Conservation (phyloP, 2,329 filamentous ascomycete species). For the Botryotinia calthae region DNA sequence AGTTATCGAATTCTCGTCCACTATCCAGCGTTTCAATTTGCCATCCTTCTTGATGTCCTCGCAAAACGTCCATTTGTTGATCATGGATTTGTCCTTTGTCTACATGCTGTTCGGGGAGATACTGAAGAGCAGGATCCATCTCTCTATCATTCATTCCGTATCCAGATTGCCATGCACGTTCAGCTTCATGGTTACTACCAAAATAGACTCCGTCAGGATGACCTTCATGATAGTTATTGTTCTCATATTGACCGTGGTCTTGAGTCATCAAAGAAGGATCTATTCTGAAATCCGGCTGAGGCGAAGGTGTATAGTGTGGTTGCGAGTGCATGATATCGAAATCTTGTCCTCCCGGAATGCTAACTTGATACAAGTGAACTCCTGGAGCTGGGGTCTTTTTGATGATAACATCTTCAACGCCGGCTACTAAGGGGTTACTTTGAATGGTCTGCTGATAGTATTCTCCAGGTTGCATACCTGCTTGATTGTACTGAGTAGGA, state of each 20-base stretch:
- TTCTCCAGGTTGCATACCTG: constrained; percentile 45
- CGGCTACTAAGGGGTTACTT: constrained; percentile 25
- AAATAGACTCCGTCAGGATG: constrained; percentile 31
- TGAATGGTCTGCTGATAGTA: constrained; percentile 47
- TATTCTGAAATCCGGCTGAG: constrained; percentile 29
- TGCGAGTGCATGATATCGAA: constrained; percentile 34
- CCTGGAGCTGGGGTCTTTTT: constrained; percentile 41
- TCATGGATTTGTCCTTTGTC: constrained; percentile 34
- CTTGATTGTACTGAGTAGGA: constrained; percentile 46
- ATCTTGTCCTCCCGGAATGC: constrained; percentile 41
- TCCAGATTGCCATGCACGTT: constrained; percentile 29
- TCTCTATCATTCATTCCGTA: constrained; percentile 22
- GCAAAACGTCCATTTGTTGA: constrained; percentile 35
- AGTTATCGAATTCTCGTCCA: constrained; percentile 38
- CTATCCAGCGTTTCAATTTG: constrained; percentile 36
- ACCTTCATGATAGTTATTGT: constrained; percentile 22
- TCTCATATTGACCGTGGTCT: constrained; percentile 28
- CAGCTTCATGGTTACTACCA: constrained; percentile 26
- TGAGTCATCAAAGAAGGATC: constrained; percentile 35
- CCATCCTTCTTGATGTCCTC: constrained; percentile 37
- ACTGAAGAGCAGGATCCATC: constrained; percentile 29
- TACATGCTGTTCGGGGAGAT: constrained; percentile 28
- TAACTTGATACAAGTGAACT: constrained; percentile 38
- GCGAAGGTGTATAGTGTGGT: constrained; percentile 12
- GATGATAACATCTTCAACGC: constrained; percentile 46